phyloP scores from a whole-genome alignment of 192 early-diverging fungal species.

The Funneliformis mosseae region DNA sequence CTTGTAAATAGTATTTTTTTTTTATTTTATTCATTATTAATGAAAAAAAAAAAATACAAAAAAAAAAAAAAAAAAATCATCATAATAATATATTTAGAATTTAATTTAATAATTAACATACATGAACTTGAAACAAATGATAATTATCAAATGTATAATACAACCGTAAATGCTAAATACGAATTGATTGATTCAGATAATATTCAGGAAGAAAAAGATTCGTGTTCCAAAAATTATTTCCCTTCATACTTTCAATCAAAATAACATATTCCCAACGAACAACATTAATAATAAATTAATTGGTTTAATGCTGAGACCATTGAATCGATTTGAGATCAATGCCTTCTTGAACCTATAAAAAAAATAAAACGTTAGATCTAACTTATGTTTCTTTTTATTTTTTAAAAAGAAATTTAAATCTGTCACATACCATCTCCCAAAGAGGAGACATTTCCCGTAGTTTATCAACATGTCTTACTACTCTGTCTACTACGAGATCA shows the following conservation, averaged over 20 bases:
- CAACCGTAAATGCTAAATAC: too few species aligned
- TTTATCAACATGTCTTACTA: slow-evolving; percentile 79
- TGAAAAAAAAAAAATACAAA: background rate
- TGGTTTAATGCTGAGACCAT: slow-evolving; percentile 81
- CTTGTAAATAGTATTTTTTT: background rate
- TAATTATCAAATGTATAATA: too few species aligned
- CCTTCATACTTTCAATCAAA: too few species aligned
- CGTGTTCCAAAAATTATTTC: too few species aligned
- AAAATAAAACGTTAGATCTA: slow-evolving; percentile 10
- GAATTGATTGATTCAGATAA: too few species aligned
- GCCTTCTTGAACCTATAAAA: slow-evolving; percentile 75
- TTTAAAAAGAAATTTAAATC: background rate
- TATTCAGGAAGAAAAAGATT: too few species aligned
- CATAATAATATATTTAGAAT: background rate
- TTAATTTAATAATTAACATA: too few species aligned
- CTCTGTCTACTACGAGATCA: slow-evolving; percentile 83
- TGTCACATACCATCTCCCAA: slow-evolving; percentile 86
- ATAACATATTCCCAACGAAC: too few species aligned
- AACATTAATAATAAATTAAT: too few species aligned
- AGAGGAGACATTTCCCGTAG: slow-evolving; percentile 95
- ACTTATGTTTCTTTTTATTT: too few species aligned
- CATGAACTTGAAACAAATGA: too few species aligned
- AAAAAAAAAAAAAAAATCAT: background rate
- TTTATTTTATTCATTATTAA: background rate
- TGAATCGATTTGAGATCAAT: slow-evolving; percentile 90